Evolutionary conservation across 1,139 yeast species (phyloP), one percentile per base, ranked within the genome.

Genomic region (Diutina siamensis): DNA sequence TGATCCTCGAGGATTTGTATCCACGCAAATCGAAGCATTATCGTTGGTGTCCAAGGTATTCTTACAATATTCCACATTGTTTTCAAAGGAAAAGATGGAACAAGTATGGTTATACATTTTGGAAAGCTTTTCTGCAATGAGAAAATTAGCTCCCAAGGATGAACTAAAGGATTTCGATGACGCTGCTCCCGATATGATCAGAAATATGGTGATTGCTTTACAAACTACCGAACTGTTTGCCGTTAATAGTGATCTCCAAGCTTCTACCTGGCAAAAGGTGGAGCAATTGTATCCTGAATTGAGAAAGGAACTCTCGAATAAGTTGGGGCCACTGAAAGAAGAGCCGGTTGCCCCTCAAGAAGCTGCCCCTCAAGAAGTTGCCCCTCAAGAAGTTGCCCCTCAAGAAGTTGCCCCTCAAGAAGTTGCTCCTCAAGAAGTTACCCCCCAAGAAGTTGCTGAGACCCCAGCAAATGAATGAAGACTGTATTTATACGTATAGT

Each of bases 41-140:
- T 71, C 79, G 12, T 61, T 86, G 44, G 68, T 83, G 13, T 79
- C 94, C 50, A 84, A 83, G 57, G 77, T 83, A 2, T 85, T 85
- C 55, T 63, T 89, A 52, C 81, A 80, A 46, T 25, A 38, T 25
- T 38, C 31, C 32, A 25, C 42, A 4, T 21, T 18, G 3, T 78
- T 57, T 48, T 50, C 56, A 38, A 54, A 52, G 22, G 52, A 57
- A 7, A 57, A 68, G 41, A 50, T 53, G 17, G 49, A 46, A 4
- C 59, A 57, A 7, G 57, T 64, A 13, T 71, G 75, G 76, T 51
- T 66, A 42, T 64, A 60, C 0, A 58, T 69, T 19, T 56, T 71
- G 42, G 66, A 66, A 18, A 57, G 60, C 41, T 62, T 68, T 48
- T 55, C 55, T 33, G 53, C 54, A 0, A 61, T 69, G 46, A 57